Evolutionary conservation across 495 filamentous ascomycete genomes (phyloP).

Genomic region (Chaetomium fimeti): DNA sequence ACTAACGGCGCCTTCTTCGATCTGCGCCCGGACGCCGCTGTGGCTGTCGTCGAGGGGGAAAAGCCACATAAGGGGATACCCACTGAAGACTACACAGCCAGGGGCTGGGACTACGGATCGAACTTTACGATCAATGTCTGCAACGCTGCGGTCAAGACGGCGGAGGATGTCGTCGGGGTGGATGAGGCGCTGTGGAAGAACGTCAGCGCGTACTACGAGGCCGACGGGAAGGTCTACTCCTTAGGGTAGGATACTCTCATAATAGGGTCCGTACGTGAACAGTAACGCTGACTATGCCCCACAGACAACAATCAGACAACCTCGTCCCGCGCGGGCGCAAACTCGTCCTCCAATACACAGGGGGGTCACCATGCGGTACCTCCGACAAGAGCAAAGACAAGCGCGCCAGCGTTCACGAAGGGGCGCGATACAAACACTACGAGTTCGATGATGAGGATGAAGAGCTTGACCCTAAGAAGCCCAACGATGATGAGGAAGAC

Average conservation of each 20-base stretch:
- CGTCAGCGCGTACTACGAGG: constrained; percentile 85
- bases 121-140: constrained; percentile 98
- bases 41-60: constrained; percentile 52
- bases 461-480: constrained; percentile 5
- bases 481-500: constrained; percentile 12
- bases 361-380: constrained; percentile 76
- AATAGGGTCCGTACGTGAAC: neutral
- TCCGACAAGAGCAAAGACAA: constrained; percentile 30
- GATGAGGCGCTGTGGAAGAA: constrained; percentile 66
- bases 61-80: constrained; percentile 55
- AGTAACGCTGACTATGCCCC: constrained; percentile 15
- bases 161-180: constrained; percentile 70
- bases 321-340: constrained; percentile 83
- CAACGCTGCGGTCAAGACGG: constrained; percentile 72
- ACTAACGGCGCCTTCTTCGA: constrained; percentile 82
- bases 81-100: constrained; percentile 74
- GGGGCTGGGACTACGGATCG: constrained; percentile 77
- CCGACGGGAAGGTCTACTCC: constrained; percentile 71
- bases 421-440: constrained; percentile 38
- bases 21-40: constrained; percentile 68
- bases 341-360: constrained; percentile 85
- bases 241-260: constrained; percentile 62
- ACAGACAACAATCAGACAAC: constrained; percentile 63
- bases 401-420: constrained; percentile 35
- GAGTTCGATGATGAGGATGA: constrained; percentile 39